Evolutionary conservation across 768 basidiomycete genomes (phyloP), one percentile per base, ranked within the genome.

Genomic region (Podaxis carcinomalis): DNA sequence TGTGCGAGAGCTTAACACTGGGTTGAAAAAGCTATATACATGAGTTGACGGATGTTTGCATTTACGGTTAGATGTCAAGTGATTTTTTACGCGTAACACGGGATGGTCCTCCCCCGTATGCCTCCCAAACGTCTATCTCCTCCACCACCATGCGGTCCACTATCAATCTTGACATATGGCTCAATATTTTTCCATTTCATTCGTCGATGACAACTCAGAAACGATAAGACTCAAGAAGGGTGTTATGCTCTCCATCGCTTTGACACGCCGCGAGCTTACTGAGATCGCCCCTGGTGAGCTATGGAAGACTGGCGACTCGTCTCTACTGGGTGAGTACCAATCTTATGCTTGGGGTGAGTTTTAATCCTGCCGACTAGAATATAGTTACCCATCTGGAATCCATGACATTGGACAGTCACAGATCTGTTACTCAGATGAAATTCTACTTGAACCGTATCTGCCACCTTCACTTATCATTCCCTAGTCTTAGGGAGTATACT

Each of bases 191-290:
- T 6, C 21, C 2, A 5, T 49, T 49, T 49, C 13, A 10, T 23
- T 27, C 25, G 2, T 11, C 35, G 74, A 74, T 21, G 74, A 68
- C 0, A 70, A 10, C 0, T 27, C 50, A 0, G 71, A 53, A 0
- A 70, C 63, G 0, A 68, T 55, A 2, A 73, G 42, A 0, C 56
- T 62, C 19, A 74, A 49, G 4, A 23, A 13, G 7, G 19, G 10
- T 56, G 16, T 72, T 7, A 75, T 66, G 54, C 75, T 75, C 39
- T 76, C 70, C 21, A 36, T 50, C 2, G 53, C 54, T 7, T 11
- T 49, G 21, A 23, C 11, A 10, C 4, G 11, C 11, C 13, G 3
- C 25, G 11, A 3, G 19, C 21, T 25, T 23, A 27, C 47, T 14
- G 25, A 49, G 47, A 23, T 49, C 4, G 25, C 25, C 0, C 47